These are phyloP conservation scores for Warburgia ugandensis DNA, from an alignment of 164 flowering plant species.

Conservation along the genomic window DNA sequence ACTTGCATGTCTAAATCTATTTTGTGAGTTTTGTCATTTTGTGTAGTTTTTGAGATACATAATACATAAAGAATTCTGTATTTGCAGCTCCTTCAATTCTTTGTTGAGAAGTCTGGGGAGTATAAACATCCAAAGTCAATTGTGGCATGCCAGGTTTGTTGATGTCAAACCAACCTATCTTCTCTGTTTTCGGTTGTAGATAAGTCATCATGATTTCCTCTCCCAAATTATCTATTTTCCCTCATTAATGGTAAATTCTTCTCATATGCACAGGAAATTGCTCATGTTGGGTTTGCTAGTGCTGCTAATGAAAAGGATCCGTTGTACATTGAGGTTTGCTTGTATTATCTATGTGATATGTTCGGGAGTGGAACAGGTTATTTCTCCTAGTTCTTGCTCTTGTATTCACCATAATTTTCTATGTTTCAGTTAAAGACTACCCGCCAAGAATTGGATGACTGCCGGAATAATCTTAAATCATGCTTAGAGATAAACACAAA, in stretches of 20 bases:
- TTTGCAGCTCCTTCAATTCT: constrained; percentile 51
- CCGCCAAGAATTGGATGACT: constrained; percentile 48
- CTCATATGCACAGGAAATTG: constrained; percentile 32
- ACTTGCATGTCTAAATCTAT: no score
- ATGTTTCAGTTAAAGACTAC: constrained; percentile 54
- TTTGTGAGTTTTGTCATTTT: no score
- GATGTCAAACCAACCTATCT: not conserved
- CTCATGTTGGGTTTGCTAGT: not conserved
- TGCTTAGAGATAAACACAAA: constrained; percentile 67
- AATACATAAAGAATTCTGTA: no score
- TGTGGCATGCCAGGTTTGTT: constrained; percentile 31
- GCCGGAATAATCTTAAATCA: constrained; percentile 49
- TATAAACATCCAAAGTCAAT: constrained; percentile 17
- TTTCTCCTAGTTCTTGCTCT: no score
- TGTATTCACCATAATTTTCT: not conserved
- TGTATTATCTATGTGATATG: no score
- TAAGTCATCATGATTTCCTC: no score
- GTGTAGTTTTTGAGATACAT: no score
- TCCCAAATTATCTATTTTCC: no score
- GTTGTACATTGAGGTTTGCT: constrained; percentile 46
- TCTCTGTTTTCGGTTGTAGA: no score
- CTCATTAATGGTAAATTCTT: not conserved
- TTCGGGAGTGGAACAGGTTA: no score
- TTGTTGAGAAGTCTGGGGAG: constrained; percentile 38
- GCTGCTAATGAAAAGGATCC: constrained; percentile 29